Percentiles rank a stretch among this genome's conserved stretches.
Conservation (phyloP, 495 filamentous ascomycete genomes). For the Amphirosellinia nigrospora region DNA sequence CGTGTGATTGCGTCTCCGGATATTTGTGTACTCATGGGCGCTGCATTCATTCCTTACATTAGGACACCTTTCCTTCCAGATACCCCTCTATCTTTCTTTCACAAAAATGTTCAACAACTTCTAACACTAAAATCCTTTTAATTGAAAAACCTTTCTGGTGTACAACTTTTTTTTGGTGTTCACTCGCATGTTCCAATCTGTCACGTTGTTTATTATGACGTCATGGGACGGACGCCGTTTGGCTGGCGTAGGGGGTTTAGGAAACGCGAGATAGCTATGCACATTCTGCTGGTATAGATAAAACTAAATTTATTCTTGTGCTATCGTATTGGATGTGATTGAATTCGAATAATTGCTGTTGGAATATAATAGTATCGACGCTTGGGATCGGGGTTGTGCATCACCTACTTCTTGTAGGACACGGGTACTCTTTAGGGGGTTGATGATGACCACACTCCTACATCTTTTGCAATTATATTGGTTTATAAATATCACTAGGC, state of each 20-base stretch:
- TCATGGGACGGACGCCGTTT: background rate
- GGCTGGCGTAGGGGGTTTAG: background rate
- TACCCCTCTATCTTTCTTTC: slow-evolving; percentile 10
- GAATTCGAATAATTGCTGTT: background rate
- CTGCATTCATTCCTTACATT: background rate
- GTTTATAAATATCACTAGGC: no score
- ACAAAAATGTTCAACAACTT: background rate
- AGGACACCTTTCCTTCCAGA: slow-evolving; percentile 11
- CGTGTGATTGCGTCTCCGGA: background rate
- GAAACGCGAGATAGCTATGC: background rate
- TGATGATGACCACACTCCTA: no score
- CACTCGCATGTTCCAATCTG: background rate
- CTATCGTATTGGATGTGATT: background rate
- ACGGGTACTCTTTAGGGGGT: no score
- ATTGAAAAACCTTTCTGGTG: slow-evolving; percentile 18
- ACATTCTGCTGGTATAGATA: background rate
- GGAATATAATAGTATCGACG: background rate
- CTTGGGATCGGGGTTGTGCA: background rate
- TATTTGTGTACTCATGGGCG: background rate
- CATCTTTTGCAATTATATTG: no score
- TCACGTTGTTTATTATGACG: background rate
- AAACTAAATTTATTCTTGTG: background rate
- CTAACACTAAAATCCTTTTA: slow-evolving; percentile 18
- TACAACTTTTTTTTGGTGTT: background rate
- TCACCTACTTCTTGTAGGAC: no score